A percentile compares a stretch with the other conserved stretches of the same genome.
These are phyloP conservation scores for Fusarium concolor DNA, from an alignment of 2,329 filamentous ascomycete species.

Conservation along the genomic window DNA sequence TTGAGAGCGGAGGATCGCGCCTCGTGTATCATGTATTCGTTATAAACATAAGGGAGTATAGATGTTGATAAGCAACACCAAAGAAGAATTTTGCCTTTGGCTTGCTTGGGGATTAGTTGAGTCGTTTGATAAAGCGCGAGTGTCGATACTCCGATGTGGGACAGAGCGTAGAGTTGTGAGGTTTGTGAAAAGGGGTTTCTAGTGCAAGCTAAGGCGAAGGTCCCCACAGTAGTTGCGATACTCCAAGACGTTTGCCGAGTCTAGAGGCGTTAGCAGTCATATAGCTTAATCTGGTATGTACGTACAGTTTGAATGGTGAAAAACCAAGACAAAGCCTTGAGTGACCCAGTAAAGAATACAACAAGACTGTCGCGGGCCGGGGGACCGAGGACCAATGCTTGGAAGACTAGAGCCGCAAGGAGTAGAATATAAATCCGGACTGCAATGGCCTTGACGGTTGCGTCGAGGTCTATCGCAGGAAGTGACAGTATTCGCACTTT, in stretches of 20 bases:
- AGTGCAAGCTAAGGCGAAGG: slow-evolving; percentile 50
- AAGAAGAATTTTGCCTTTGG: slow-evolving; percentile 43
- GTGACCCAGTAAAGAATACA: slow-evolving; percentile 40
- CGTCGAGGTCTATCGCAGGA: slow-evolving; percentile 43
- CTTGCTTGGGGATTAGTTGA: slow-evolving; percentile 48
- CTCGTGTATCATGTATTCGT: slow-evolving; percentile 41
- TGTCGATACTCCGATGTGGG: slow-evolving; percentile 45
- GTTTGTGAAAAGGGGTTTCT: slow-evolving; percentile 45
- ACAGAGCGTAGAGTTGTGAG: slow-evolving; percentile 44
- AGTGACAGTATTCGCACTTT: background rate
- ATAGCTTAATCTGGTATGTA: rapidly evolving
- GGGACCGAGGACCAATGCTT: slow-evolving; percentile 44
- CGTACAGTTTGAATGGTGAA: slow-evolving; percentile 50
- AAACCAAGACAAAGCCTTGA: slow-evolving; percentile 53
- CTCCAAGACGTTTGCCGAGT: slow-evolving; percentile 50
- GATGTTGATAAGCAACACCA: slow-evolving; percentile 50
- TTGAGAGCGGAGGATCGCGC: slow-evolving; percentile 15
- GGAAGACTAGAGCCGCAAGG: slow-evolving; percentile 12
- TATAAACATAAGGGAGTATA: slow-evolving; percentile 48
- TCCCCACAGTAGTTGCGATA: slow-evolving; percentile 45
- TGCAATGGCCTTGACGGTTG: slow-evolving; percentile 42
- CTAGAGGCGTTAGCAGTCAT: slow-evolving; percentile 30
- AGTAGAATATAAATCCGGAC: slow-evolving; percentile 37
- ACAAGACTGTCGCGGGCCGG: slow-evolving; percentile 24
- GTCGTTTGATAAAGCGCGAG: slow-evolving; percentile 50